Evolutionary conservation across 179 eudicot species (phyloP).

Genomic region (Dionaea muscipula): DNA sequence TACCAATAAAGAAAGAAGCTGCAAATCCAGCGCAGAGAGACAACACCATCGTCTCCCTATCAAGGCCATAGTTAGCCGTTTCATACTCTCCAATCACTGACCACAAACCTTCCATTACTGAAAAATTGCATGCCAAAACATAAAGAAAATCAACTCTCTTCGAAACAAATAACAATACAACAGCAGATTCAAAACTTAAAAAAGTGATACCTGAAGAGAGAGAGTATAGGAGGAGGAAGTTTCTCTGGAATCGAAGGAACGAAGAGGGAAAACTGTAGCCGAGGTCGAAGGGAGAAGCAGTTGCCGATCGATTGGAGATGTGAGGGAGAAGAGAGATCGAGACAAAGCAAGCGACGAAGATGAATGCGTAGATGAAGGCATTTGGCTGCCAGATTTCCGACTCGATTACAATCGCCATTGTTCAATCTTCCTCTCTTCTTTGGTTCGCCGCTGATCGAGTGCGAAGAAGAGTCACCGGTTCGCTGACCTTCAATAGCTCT

Average conservation of each 20-base stretch:
- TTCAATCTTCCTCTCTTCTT: slow-evolving; percentile 3
- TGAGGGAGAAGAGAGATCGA: slow-evolving; percentile 48
- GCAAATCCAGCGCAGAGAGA: slow-evolving; percentile 46
- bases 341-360: slow-evolving; percentile 40
- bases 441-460: no score
- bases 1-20: slow-evolving; percentile 42
- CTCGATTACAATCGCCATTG: slow-evolving; percentile 62
- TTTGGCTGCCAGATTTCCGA: slow-evolving; percentile 59
- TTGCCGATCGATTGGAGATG: slow-evolving; percentile 26
- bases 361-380: slow-evolving; percentile 27
- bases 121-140: neutral
- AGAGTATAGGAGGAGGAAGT: slow-evolving; percentile 49
- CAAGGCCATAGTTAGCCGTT: slow-evolving; percentile 33
- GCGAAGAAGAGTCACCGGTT: no score
- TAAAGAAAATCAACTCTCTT: neutral
- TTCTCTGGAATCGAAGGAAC: slow-evolving; percentile 45
- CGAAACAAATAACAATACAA: neutral
- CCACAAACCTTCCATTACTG: slow-evolving; percentile 73
- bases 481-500: no score
- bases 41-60: slow-evolving; percentile 45
- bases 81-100: slow-evolving; percentile 72
- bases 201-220: slow-evolving; percentile 50
- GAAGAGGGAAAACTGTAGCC: slow-evolving; percentile 32
- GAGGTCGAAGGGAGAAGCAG: slow-evolving; percentile 29
- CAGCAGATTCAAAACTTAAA: neutral